Base-by-base conservation (phyloP, 2,329 filamentous ascomycete species). In the Xylariaceae sp. region DNA sequence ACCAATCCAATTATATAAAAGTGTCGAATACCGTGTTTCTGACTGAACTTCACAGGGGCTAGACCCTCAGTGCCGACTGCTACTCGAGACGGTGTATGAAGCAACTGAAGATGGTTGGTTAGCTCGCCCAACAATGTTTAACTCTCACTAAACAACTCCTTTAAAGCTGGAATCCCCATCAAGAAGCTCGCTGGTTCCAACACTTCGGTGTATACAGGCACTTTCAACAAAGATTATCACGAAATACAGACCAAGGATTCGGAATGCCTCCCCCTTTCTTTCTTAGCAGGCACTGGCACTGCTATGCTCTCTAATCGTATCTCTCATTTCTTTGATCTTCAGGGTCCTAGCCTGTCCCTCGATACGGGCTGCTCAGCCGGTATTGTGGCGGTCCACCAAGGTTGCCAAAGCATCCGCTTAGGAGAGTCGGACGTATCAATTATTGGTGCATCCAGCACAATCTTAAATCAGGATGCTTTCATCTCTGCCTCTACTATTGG, bases 61-160 rank as follows among this genome's bases (percentile, higher is more conserved):
- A 12, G 28, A 31, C 12, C 28, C 28, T 12, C 28, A 31, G 12
- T 6, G 6, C 12, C 6, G 28, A 31, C 28, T 31, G 6, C 12
- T 31, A 31, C 28, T 31, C 7, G 28, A 31, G 12, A 31, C 28
- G 74, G 75, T 64, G 0, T 76, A 71, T n/a, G 65, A 67, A 12
- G 67, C 71, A 0, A 55, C 73, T 0, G 73, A 76, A 46, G 70
- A 68, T 36, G 70, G 69, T 72, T 31, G 41, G 62, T 56, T 5
- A 16, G 7, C 16, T 19, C n/a, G 16, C 31, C 11, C 4, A 6
- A 26, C 16, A n/a, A 4, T 23, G 6, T 8, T 31, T 44, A 16
- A 4, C 26, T 33, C 16, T 11, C 9, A 24, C 21, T 34, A 12
- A 41, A 6, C 11, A 28, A 17, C n/a, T n/a, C n/a, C n/a, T n/a